Evolutionary conservation across 257 asterid genomes (phyloP).

Genomic region (Plantago elongata): DNA sequence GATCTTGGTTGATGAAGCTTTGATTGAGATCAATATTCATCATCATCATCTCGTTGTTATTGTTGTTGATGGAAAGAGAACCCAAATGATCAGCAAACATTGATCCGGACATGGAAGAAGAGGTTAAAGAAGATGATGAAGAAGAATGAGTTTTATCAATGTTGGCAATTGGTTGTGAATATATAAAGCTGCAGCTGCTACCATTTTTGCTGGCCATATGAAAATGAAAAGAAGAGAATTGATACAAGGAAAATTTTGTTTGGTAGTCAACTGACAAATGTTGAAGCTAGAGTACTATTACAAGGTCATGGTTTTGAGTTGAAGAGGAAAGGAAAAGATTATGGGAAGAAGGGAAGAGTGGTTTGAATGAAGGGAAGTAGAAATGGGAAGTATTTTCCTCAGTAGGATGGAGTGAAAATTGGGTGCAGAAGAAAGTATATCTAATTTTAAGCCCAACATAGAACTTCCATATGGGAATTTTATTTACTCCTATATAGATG

Average conservation of each 20-base stretch:
- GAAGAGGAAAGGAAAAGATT: conserved; percentile 8
- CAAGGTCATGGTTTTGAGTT: conserved; percentile 34
- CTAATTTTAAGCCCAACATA: conserved; percentile 33
- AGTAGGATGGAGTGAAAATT: conserved; percentile 27
- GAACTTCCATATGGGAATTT: background rate
- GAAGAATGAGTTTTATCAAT: conserved; percentile 3
- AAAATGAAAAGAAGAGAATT: too few species aligned
- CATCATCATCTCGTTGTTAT: conserved; percentile 5
- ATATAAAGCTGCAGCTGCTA: conserved; percentile 4
- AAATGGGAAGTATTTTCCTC: conserved; percentile 13
- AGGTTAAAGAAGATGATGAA: conserved; percentile 18
- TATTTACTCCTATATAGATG: background rate
- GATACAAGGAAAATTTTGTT: background rate
- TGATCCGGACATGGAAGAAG: conserved; percentile 40
- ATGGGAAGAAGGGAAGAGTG: conserved; percentile 24
- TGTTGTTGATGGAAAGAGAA: conserved; percentile 32
- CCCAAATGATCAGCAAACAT: conserved; percentile 37
- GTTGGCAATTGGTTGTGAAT: conserved; percentile 12
- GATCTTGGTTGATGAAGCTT: conserved; percentile 29
- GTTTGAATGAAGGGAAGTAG: conserved; percentile 10
- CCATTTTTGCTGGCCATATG: conserved; percentile 26
- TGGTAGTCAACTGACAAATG: conserved; percentile 24
- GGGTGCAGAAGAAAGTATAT: conserved; percentile 32
- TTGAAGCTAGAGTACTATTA: conserved; percentile 30
- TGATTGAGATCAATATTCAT: conserved; percentile 48